phyloP scores from a whole-genome alignment of 2,329 filamentous ascomycete genomes.

The Mycosphaerella arachidis region DNA sequence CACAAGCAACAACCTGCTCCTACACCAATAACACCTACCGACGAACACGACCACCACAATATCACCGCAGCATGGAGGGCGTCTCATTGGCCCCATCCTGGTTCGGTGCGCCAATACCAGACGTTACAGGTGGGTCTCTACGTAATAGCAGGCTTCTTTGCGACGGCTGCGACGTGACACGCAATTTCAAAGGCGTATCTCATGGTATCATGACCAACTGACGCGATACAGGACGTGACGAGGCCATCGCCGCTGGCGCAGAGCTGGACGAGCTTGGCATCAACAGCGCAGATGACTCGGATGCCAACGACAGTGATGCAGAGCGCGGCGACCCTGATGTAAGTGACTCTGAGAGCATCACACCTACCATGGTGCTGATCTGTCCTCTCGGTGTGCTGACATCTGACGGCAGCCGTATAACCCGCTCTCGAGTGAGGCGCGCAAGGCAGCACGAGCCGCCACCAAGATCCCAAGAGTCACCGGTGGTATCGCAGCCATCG shows the following conservation, averaged over 20 bases:
- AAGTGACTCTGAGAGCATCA: not conserved
- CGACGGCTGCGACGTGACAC: not conserved
- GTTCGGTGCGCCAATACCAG: not conserved
- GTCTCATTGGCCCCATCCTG: not conserved
- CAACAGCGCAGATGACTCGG: not conserved
- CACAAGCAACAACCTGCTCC: not conserved
- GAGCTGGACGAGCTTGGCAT: conserved; percentile 7
- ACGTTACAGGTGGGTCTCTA: not conserved
- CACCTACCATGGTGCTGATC: not conserved
- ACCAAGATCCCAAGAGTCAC: conserved; percentile 30
- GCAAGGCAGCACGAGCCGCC: not conserved
- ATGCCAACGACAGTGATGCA: not conserved
- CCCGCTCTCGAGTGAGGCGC: conserved; percentile 14
- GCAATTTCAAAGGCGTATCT: not conserved
- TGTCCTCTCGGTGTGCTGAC: not conserved
- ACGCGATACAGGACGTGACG: conserved; percentile 6
- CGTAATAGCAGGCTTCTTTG: not conserved
- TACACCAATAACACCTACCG: not conserved
- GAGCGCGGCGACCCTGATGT: conserved; percentile 4
- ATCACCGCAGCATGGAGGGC: not conserved
- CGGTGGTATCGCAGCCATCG: conserved; percentile 38
- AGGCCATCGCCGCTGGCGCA: conserved; percentile 5
- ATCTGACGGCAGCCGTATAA: conserved; percentile 12
- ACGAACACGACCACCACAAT: not conserved
- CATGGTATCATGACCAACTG: not conserved